These are phyloP conservation scores for Physcomitrium patens DNA, from an alignment of 225 moss, liverwort and hornwort genomes.

Conservation along the genomic window DNA sequence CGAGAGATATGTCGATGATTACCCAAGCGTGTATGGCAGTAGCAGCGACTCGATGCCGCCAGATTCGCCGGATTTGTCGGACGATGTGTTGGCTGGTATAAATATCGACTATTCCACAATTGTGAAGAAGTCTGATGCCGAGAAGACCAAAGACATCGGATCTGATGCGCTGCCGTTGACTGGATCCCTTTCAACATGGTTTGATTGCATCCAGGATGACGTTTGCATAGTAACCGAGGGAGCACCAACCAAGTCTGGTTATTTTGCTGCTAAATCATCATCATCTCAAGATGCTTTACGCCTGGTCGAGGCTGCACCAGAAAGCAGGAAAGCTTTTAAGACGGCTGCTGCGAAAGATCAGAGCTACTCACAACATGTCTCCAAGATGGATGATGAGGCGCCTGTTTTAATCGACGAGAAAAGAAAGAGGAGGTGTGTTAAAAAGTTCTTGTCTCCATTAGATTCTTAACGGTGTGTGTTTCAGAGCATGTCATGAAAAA, in stretches of 20 bases:
- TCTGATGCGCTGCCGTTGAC: neutral
- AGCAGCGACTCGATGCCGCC: neutral
- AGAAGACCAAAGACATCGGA: neutral
- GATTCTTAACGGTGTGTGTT: too few relatives aligned
- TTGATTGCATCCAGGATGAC: slow-evolving; percentile 15
- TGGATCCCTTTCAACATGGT: slow-evolving; percentile 23
- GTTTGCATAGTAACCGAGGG: neutral
- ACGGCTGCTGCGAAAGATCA: neutral
- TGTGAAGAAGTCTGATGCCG: slow-evolving; percentile 1
- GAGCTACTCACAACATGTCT: neutral
- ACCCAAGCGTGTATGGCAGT: neutral
- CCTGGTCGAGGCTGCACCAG: slow-evolving; percentile 5
- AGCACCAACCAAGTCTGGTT: neutral
- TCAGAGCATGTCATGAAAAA: too few relatives aligned
- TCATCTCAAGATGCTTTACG: neutral
- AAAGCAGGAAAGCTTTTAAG: neutral
- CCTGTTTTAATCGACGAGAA: slow-evolving; percentile 23
- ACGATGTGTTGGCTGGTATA: neutral
- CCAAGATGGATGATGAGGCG: slow-evolving; percentile 3
- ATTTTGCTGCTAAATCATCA: neutral
- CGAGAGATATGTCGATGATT: neutral
- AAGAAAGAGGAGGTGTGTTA: slow-evolving; percentile 23
- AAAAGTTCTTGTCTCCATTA: neutral
- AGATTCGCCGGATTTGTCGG: slow-evolving; percentile 10
- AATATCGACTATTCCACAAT: neutral